phyloP scores from a whole-genome alignment of 2,329 filamentous ascomycete genomes.

The Alternaria novae-zelandiae region DNA sequence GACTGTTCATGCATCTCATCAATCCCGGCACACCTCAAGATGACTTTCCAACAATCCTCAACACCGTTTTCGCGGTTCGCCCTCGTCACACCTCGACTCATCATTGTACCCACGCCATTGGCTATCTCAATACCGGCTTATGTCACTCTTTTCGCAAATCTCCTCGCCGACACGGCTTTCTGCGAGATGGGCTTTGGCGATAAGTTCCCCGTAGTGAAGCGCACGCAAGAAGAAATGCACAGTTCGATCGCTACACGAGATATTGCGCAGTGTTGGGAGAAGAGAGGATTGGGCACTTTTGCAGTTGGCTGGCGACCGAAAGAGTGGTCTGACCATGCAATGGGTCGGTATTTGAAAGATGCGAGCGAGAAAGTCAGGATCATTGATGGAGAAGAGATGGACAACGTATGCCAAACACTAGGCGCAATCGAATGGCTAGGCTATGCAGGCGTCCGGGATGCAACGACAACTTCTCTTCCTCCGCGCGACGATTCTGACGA shows the following conservation, averaged over 20 bases:
- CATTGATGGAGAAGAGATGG: not conserved
- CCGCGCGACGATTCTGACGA: conserved; percentile 3
- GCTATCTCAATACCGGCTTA: not conserved
- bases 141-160: not conserved
- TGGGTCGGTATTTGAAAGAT: not conserved
- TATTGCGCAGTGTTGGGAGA: conserved; percentile 17
- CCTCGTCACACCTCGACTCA: not conserved
- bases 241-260: conserved; percentile 18
- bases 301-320: conserved; percentile 16
- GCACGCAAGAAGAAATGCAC: conserved; percentile 15
- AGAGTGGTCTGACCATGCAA: no score
- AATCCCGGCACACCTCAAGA: not conserved
- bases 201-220: not conserved
- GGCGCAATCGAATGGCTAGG: conserved; percentile 16
- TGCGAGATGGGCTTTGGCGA: conserved; percentile 1
- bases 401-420: not conserved
- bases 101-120: conserved; percentile 1
- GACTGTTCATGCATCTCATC: not conserved
- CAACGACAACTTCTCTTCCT: conserved; percentile 24
- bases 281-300: conserved; percentile 18
- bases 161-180: not conserved
- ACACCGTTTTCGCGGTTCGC: not conserved
- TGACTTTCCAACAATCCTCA: not conserved
- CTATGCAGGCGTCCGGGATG: conserved; percentile 27
- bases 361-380: not conserved